A percentile compares a stretch with the other conserved stretches of the same genome.
These are phyloP conservation scores for Hsuehochloa calcarea DNA, from an alignment of 176 grass and related monocot species.

Conservation along the genomic window DNA sequence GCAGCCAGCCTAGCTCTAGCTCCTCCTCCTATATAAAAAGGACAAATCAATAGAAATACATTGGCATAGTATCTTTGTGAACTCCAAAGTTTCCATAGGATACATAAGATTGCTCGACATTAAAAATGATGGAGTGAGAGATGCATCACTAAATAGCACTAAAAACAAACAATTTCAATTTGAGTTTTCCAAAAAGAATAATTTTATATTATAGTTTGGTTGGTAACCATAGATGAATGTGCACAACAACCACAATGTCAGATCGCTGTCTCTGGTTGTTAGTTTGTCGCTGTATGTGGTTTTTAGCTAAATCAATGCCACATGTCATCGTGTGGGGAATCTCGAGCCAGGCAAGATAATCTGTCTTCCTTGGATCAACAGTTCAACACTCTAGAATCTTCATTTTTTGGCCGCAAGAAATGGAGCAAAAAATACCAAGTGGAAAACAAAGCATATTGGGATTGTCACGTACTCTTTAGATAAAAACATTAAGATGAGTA, in stretches of 20 bases:
- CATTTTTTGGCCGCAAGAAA: neutral
- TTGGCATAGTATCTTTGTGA: neutral
- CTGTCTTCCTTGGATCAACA: neutral
- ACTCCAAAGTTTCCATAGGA: conserved; percentile 15
- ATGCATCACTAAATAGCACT: no score
- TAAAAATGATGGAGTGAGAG: neutral
- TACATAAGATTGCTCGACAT: neutral
- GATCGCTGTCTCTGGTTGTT: conserved; percentile 15
- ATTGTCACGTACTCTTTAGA: neutral
- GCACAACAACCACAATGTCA: conserved; percentile 21
- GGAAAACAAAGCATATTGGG: neutral
- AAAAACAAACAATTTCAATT: neutral
- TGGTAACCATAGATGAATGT: conserved; percentile 16
- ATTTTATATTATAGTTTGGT: conserved; percentile 3
- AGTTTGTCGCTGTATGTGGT: neutral
- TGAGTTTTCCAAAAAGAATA: neutral
- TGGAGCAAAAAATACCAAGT: neutral
- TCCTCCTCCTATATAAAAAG: neutral
- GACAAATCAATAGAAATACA: neutral
- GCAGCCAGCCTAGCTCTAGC: neutral
- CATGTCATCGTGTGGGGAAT: neutral
- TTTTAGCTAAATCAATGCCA: conserved; percentile 6
- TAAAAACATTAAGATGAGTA: neutral
- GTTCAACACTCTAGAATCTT: conserved; percentile 13
- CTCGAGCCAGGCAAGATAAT: conserved; percentile 16